These are phyloP conservation scores for Gaeumannomyces sp. DNA, from an alignment of 2,329 filamentous ascomycete species.

Conservation along the genomic window DNA sequence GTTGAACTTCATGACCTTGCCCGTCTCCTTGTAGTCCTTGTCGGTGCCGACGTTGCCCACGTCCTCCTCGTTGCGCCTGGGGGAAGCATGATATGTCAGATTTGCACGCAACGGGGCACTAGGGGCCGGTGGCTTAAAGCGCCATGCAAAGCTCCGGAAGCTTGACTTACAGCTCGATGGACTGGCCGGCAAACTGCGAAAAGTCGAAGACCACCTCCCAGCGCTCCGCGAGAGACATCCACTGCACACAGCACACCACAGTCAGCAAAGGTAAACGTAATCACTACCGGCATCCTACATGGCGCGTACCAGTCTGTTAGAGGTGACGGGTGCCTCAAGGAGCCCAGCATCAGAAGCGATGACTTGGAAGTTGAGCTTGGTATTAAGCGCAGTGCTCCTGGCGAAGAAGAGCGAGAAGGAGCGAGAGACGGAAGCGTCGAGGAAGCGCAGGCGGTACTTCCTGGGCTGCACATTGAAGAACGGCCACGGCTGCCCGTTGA, in stretches of 20 bases:
- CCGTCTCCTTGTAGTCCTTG: slow-evolving; percentile 44
- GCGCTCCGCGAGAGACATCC: slow-evolving; percentile 48
- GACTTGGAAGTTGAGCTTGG: slow-evolving; percentile 40
- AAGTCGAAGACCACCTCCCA: slow-evolving; percentile 56
- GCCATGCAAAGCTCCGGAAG: not conserved
- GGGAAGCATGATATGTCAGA: not conserved
- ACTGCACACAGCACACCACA: slow-evolving; percentile 8
- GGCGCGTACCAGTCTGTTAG: slow-evolving; percentile 2
- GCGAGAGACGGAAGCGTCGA: slow-evolving; percentile 41
- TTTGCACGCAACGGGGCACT: not conserved
- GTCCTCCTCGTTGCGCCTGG: slow-evolving; percentile 22
- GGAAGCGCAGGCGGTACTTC: slow-evolving; percentile 52
- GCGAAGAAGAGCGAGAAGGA: slow-evolving; percentile 43
- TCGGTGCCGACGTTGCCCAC: slow-evolving; percentile 34
- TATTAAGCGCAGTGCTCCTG: slow-evolving; percentile 23
- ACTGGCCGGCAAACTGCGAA: slow-evolving; percentile 38
- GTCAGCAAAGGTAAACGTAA: not conserved
- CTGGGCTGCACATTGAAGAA: slow-evolving; percentile 51
- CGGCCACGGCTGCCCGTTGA: slow-evolving; percentile 55
- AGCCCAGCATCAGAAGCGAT: slow-evolving; percentile 50
- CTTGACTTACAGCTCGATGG: slow-evolving; percentile 29
- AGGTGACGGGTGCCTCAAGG: slow-evolving; percentile 34
- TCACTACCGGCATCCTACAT: no score
- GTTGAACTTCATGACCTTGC: slow-evolving; percentile 46
- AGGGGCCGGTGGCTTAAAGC: no score